A percentile compares a stretch with the other conserved stretches of the same genome.
These are phyloP conservation scores for Sporothrix schenckii DNA, from an alignment of 2,329 filamentous ascomycete genomes.

Conservation along the genomic window DNA sequence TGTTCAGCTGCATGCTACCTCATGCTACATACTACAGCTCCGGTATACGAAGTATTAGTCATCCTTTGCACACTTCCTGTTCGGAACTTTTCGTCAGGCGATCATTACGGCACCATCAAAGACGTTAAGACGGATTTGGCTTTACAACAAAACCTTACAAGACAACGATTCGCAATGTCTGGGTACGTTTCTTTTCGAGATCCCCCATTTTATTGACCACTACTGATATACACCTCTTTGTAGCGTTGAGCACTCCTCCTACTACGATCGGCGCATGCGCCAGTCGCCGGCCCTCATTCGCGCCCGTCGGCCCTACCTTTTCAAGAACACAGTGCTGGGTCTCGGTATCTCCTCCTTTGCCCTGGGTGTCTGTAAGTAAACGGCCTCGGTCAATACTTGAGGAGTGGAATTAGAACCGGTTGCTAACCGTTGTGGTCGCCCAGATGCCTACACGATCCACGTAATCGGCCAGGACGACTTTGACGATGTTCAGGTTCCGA, in stretches of 20 bases:
- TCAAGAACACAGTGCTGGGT: conserved; percentile 86
- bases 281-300: conserved; percentile 88
- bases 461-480: conserved; percentile 97
- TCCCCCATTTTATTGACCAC: not conserved
- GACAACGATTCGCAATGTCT: conserved; percentile 31
- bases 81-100: conserved; percentile 21
- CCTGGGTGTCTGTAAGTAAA: conserved; percentile 81
- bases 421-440: not conserved
- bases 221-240: not conserved
- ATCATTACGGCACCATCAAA: not conserved
- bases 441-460: conserved; percentile 67
- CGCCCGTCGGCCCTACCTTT: conserved; percentile 84
- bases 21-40: not conserved
- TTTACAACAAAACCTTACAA: conserved; percentile 7
- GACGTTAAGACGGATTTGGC: not conserved
- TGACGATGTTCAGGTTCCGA: conserved; percentile 89
- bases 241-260: conserved; percentile 63
- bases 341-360: conserved; percentile 73
- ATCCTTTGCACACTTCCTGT: conserved; percentile 1
- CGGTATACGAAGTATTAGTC: not conserved
- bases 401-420: too few relatives aligned
- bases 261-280: conserved; percentile 87
- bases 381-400: not conserved
- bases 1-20: not conserved
- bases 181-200: conserved; percentile 21